Base-by-base conservation (phyloP, 2,329 filamentous ascomycete genomes). In the Tolypocladium endophyticum region DNA sequence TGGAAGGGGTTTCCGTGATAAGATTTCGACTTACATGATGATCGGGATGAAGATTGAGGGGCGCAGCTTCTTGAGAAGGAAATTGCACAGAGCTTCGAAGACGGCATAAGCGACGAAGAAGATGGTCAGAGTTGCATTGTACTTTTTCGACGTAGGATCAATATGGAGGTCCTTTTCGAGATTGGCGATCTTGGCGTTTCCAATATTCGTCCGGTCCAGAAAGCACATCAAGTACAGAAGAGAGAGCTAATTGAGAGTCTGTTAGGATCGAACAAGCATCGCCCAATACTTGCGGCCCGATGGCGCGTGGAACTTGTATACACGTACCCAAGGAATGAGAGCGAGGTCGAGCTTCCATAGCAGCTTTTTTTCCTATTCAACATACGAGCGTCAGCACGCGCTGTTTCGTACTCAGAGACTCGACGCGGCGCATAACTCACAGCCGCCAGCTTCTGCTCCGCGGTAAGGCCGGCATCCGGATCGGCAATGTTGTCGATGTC, bases 31-130 rank as follows among this genome's bases (percentile, higher is more conserved):
- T 65, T 82, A 80, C 87, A 96, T 95, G 68, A 95, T 95, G 38
- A 82, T 76, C 2, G 91, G 88, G 59, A 95, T 85, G 69, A 95
- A 96, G 58, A 92, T 75, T 45, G 87, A 90, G 0, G 92, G 92
- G 1, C 85, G 81, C 62, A 90, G 76, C 23, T 80, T 81, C 74
- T 95, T 96, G 61, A 96, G 84, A 30, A 96, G 73, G 55, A 93
- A 77, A 70, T 96, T 95, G 61, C 89, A 91, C 52, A 92, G 67
- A 0, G 86, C 85, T 71, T 94, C 90, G 63, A 90, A 92, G 39
- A 92, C 73, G 2, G 89, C 81, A 70, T 96, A 96, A 0, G 88
- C 91, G 56, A 95, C 80, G 75, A 95, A 96, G 76, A 96, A 96
- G 65, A 95, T 87, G 39, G 88, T 90, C 9, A 96, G 78, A 0